Evolutionary conservation across 2,329 filamentous ascomycete species (phyloP).

Genomic region (Beauveria asiatica): DNA sequence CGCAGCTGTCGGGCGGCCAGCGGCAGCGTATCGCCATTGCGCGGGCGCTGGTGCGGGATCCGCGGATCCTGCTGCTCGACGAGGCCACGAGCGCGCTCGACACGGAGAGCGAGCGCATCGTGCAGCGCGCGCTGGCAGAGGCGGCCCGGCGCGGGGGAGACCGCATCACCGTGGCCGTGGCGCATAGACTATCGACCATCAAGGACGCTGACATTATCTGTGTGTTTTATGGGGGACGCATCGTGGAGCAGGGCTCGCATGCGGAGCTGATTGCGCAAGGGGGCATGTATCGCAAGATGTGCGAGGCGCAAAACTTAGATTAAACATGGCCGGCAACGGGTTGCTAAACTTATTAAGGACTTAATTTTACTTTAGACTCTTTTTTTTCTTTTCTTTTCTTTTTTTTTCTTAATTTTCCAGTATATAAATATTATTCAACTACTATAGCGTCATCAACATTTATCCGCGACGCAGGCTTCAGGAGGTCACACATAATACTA

Average conservation of each 20-base stretch:
- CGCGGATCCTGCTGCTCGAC: slow-evolving; percentile 87
- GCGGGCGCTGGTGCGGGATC: slow-evolving; percentile 78
- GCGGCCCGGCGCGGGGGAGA: slow-evolving; percentile 62
- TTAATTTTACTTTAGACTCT: neutral
- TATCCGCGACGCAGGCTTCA: too few relatives aligned
- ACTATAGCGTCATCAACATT: too few relatives aligned
- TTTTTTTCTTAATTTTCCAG: neutral
- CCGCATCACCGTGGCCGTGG: slow-evolving; percentile 91
- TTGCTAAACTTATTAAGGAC: neutral
- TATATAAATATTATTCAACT: neutral
- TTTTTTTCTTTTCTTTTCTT: too few relatives aligned
- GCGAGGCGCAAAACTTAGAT: slow-evolving; percentile 30
- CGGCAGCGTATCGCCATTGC: slow-evolving; percentile 92
- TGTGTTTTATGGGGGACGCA: slow-evolving; percentile 47
- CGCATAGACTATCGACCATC: slow-evolving; percentile 84
- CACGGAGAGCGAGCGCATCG: slow-evolving; percentile 88
- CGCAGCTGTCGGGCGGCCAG: slow-evolving; percentile 81
- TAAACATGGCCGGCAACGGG: neutral
- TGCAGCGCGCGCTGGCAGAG: slow-evolving; percentile 73
- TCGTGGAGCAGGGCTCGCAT: slow-evolving; percentile 51
- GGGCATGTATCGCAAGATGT: slow-evolving; percentile 43
- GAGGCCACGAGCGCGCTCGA: slow-evolving; percentile 89
- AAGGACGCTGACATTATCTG: slow-evolving; percentile 59
- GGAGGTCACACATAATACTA: too few relatives aligned
- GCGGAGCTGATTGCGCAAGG: slow-evolving; percentile 39